phyloP scores from a whole-genome alignment of 1,139 yeast genomes.

The Arxiozyma slooffiae region DNA sequence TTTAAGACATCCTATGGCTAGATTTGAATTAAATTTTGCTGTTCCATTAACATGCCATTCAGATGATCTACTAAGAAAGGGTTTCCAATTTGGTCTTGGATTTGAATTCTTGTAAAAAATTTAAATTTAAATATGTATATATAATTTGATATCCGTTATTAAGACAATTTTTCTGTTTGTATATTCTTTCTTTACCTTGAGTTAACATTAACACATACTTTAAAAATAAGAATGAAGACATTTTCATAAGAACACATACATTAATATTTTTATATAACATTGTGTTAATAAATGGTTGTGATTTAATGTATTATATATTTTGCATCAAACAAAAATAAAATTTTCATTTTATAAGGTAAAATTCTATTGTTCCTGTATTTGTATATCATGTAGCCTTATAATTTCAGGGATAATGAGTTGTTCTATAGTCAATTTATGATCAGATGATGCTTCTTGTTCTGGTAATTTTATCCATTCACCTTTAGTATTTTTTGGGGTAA shows the following conservation, averaged over 20 bases:
- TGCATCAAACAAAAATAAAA: too few relatives aligned
- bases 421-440: constrained; percentile 12
- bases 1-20: constrained; percentile 78
- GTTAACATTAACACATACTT: background rate
- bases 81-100: constrained; percentile 90
- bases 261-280: too few relatives aligned
- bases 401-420: constrained; percentile 69
- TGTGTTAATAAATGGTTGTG: too few relatives aligned
- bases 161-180: background rate
- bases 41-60: constrained; percentile 61
- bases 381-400: constrained; percentile 43
- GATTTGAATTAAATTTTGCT: constrained; percentile 82
- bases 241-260: too few relatives aligned
- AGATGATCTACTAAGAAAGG: constrained; percentile 66
- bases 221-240: background rate
- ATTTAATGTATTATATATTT: too few relatives aligned
- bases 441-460: background rate
- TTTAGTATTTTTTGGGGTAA: constrained; percentile 39
- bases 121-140: background rate
- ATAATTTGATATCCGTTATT: background rate
- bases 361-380: constrained; percentile 1
- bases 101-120: constrained; percentile 55
- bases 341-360: too few relatives aligned
- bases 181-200: background rate
- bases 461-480: constrained; percentile 45